These are phyloP conservation scores for Citrus mangshanensis DNA, from an alignment of 345 rosid species.

Conservation along the genomic window DNA sequence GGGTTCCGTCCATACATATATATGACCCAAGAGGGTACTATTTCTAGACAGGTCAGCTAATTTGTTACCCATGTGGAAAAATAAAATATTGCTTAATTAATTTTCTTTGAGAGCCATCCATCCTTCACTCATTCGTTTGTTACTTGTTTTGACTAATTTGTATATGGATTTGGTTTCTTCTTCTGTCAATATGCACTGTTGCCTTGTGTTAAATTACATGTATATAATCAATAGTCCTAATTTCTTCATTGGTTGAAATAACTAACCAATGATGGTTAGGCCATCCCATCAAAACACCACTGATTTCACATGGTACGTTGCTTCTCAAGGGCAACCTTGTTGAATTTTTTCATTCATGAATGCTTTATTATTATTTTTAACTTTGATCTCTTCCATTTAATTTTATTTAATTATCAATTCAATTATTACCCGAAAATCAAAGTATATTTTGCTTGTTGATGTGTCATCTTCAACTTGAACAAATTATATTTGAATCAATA, in stretches of 20 bases:
- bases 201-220: not conserved
- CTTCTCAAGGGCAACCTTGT: not conserved
- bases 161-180: not conserved
- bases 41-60: conserved; percentile 23
- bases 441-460: conserved; percentile 10
- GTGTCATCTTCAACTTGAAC: conserved; percentile 25
- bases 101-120: not conserved
- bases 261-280: not conserved
- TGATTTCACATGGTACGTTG: conserved; percentile 13
- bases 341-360: not conserved
- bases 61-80: conserved; percentile 31
- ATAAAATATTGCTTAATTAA: conserved; percentile 4
- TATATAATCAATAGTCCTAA: not conserved
- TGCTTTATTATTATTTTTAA: not conserved
- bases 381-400: not conserved
- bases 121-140: not conserved
- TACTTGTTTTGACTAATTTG: not conserved
- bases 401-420: no score
- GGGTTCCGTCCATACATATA: conserved; percentile 21
- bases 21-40: not conserved
- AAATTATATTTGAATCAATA: not conserved
- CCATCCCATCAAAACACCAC: not conserved
- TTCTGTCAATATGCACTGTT: not conserved
- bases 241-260: not conserved
- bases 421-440: not conserved